Base-by-base conservation (phyloP, 495 filamentous ascomycete species). In the Podospora pseudopauciseta region DNA sequence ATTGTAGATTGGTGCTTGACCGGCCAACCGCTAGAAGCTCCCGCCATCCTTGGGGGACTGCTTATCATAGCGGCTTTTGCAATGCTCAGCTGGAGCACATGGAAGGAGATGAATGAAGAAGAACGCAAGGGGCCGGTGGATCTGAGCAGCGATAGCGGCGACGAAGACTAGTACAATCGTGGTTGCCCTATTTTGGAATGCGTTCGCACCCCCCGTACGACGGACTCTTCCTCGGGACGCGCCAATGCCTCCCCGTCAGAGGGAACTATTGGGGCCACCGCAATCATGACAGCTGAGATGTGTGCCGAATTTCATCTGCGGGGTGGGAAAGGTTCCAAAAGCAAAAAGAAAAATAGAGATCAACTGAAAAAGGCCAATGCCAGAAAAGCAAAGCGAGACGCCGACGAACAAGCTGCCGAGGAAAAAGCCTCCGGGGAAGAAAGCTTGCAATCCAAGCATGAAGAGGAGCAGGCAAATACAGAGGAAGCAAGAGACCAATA, bases 91-190 rank as follows among this genome's bases (percentile, higher is more conserved):
- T 97, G 89, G 89, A 92, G 91, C 70, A 97, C 93, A 1, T 99
- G 92, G 82, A 85, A 88, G 53, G 95, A 98, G 83, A 91, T 97
- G 89, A 85, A 87, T 19, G 92, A 97, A 80, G 93, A 96, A 69
- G 86, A 87, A 69, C 80, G 80, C 68, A 89, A 86, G 79, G 85
- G 83, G 72, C 67, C 68, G 49, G 71, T 72, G 15, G 75, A 76
- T 54, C 2, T 75, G 28, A 65, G 67, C 34, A 71, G 72, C 28
- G 34, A 32, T n/a, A 32, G 32, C 19, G 61, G 61, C 20, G 61
- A 63, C 34, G 61, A 63, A 18, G 61, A 63, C 34, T 63, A 61
- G 27, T 26, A 61, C 11, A 61, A 7, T 2, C 59, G 30, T 26
- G 39, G 39, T 49, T 49, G 39, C 39, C 15, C 2, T 49, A 49